Conservation (phyloP, 2,329 filamentous ascomycete species). For the Fusarium dlaminii region DNA sequence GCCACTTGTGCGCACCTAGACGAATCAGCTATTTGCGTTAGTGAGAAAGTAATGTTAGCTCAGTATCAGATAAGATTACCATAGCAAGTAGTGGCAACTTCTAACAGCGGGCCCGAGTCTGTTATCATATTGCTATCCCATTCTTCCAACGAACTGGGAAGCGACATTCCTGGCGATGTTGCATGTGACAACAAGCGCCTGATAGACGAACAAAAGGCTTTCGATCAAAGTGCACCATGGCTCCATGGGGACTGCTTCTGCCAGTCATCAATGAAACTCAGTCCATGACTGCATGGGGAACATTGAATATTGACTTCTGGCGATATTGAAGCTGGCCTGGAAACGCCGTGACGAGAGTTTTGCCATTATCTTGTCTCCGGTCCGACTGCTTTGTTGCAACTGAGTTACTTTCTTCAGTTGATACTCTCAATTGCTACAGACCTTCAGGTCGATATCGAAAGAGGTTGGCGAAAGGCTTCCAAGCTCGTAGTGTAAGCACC, state of each 20-base stretch:
- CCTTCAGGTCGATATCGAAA: background rate
- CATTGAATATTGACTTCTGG: background rate
- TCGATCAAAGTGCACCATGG: background rate
- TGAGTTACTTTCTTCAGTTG: background rate
- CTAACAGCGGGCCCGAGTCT: slow-evolving; percentile 3
- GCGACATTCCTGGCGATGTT: background rate
- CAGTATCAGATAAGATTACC: background rate
- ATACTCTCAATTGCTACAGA: background rate
- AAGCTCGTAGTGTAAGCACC: background rate
- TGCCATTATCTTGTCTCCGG: background rate
- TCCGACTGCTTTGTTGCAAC: background rate
- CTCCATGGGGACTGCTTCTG: background rate
- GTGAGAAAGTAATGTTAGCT: slow-evolving; percentile 10
- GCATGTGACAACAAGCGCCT: slow-evolving; percentile 22
- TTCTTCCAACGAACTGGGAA: background rate
- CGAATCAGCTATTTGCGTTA: slow-evolving; percentile 37
- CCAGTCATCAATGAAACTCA: background rate
- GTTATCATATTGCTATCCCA: slow-evolving; percentile 1
- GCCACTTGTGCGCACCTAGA: slow-evolving; percentile 15
- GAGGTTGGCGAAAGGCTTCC: background rate
- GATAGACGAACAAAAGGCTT: background rate
- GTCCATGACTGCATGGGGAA: background rate
- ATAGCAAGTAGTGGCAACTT: accelerated
- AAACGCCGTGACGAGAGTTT: background rate
- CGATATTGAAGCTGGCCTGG: background rate